Conservation (phyloP, 495 filamentous ascomycete genomes). For the Acidomyces sp. region DNA sequence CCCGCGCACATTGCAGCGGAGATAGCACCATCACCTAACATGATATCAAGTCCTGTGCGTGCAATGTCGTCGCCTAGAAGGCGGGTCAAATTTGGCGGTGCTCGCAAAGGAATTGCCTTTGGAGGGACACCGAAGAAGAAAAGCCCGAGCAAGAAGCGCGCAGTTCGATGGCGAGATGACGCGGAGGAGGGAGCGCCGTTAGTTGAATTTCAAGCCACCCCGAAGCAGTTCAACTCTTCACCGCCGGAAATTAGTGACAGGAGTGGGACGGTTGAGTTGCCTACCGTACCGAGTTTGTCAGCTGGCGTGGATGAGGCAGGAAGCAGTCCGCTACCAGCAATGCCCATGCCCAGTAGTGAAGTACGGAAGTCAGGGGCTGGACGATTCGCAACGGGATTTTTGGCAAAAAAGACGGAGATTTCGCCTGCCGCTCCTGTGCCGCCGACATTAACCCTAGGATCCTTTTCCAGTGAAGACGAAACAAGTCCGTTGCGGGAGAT, state of each 20-base stretch:
- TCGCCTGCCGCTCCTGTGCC: constrained; percentile 36
- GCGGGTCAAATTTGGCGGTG: constrained; percentile 47
- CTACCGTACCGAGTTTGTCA: constrained; percentile 2
- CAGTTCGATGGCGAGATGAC: constrained; percentile 88
- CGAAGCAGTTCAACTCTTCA: constrained; percentile 43
- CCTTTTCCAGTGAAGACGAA: constrained; percentile 47
- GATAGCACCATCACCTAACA: constrained; percentile 26
- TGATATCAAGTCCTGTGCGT: constrained; percentile 44
- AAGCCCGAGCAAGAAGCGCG: constrained; percentile 52
- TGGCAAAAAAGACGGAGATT: constrained; percentile 59
- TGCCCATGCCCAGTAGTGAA: constrained; percentile 38
- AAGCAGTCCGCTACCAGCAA: constrained; percentile 43
- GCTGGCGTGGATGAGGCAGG: constrained; percentile 13
- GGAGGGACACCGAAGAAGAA: constrained; percentile 63
- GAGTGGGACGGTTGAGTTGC: neutral
- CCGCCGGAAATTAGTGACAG: constrained; percentile 18
- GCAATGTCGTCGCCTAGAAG: constrained; percentile 56
- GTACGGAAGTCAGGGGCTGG: constrained; percentile 35
- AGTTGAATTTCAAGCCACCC: constrained; percentile 82
- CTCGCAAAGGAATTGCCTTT: constrained; percentile 69
- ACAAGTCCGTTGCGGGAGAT: constrained; percentile 52
- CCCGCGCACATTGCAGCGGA: constrained; percentile 25
- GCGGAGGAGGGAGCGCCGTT: constrained; percentile 60
- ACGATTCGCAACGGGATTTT: constrained; percentile 82
- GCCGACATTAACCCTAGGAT: constrained; percentile 14